These are phyloP conservation scores for Penicillium paneum DNA, from an alignment of 2,329 filamentous ascomycete genomes.

Conservation along the genomic window DNA sequence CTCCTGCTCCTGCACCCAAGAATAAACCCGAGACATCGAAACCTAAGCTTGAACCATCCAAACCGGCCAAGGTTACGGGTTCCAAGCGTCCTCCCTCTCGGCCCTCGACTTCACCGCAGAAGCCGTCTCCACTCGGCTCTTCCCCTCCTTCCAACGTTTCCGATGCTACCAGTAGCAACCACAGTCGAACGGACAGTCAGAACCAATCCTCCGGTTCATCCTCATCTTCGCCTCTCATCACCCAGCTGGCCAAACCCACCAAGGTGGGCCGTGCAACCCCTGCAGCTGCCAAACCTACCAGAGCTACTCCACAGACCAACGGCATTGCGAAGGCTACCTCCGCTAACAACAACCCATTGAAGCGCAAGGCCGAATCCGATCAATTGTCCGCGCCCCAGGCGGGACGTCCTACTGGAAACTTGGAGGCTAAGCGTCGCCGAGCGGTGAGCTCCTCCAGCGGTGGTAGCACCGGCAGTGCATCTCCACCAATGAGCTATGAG, in stretches of 20 bases:
- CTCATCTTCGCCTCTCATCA: slow-evolving; percentile 46
- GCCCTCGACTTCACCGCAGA: slow-evolving; percentile 54
- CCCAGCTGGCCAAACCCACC: slow-evolving; percentile 34
- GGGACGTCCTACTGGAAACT: slow-evolving; percentile 35
- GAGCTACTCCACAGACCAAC: slow-evolving; percentile 21
- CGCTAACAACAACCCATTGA: slow-evolving; percentile 33
- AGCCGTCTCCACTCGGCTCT: slow-evolving; percentile 60
- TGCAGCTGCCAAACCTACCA: slow-evolving; percentile 18
- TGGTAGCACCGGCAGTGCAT: slow-evolving; percentile 42
- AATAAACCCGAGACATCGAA: slow-evolving; percentile 7
- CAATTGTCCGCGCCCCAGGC: slow-evolving; percentile 21
- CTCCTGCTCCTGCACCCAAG: slow-evolving; percentile 25
- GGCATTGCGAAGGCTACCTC: slow-evolving; percentile 24
- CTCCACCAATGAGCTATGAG: slow-evolving; percentile 38
- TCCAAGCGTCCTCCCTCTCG: slow-evolving; percentile 39
- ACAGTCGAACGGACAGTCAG: slow-evolving; percentile 40
- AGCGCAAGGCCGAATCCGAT: slow-evolving; percentile 42
- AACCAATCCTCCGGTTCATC: slow-evolving; percentile 44
- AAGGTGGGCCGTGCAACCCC: slow-evolving; percentile 22
- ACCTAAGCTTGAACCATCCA: slow-evolving; percentile 25
- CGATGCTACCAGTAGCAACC: slow-evolving; percentile 50
- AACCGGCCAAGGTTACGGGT: slow-evolving; percentile 30
- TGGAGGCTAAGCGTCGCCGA: slow-evolving; percentile 43
- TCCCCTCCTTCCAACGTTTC: slow-evolving; percentile 61
- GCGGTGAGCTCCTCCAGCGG: slow-evolving; percentile 39